Conservation (phyloP, 2,329 filamentous ascomycete species). For the Fusarium nisikadoi region DNA sequence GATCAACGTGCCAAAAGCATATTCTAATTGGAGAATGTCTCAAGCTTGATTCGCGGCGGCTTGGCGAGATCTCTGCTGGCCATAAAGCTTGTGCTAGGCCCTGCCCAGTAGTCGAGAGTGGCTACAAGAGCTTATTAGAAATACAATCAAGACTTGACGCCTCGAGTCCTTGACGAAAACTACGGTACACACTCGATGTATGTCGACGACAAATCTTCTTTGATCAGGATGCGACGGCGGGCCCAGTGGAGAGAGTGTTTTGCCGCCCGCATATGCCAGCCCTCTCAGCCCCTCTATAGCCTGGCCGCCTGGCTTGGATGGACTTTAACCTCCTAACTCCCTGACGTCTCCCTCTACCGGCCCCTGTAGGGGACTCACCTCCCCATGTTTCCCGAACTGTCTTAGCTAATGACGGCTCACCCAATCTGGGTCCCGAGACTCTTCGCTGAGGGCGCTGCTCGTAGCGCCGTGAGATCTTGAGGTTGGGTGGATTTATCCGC, state of each 20-base stretch:
- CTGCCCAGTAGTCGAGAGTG: constrained; percentile 1
- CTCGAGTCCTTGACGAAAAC: neutral
- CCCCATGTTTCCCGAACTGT: constrained; percentile 22
- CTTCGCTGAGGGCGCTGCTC: constrained; percentile 43
- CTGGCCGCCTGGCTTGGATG: neutral
- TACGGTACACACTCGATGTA: neutral
- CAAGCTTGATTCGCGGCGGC: constrained; percentile 19
- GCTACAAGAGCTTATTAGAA: constrained; percentile 15
- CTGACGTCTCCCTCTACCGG: neutral
- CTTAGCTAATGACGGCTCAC: constrained; percentile 24
- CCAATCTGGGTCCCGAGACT: constrained; percentile 30
- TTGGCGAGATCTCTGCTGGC: constrained; percentile 25
- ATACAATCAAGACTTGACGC: neutral
- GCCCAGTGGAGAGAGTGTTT: constrained; percentile 29
- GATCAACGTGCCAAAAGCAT: constrained; percentile 33
- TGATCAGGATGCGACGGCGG: constrained; percentile 28
- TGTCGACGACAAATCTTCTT: neutral
- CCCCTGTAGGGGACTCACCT: constrained; percentile 12
- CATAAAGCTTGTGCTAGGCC: constrained; percentile 15
- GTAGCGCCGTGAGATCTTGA: constrained; percentile 24
- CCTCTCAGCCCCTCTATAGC: constrained; percentile 20
- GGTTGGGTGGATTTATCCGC: constrained; percentile 33
- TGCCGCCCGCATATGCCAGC: constrained; percentile 36
- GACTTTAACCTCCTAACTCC: neutral
- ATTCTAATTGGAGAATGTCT: constrained; percentile 29